These are phyloP conservation scores for Ceratocystis destructans DNA, from an alignment of 2,329 filamentous ascomycete species.

Conservation along the genomic window DNA sequence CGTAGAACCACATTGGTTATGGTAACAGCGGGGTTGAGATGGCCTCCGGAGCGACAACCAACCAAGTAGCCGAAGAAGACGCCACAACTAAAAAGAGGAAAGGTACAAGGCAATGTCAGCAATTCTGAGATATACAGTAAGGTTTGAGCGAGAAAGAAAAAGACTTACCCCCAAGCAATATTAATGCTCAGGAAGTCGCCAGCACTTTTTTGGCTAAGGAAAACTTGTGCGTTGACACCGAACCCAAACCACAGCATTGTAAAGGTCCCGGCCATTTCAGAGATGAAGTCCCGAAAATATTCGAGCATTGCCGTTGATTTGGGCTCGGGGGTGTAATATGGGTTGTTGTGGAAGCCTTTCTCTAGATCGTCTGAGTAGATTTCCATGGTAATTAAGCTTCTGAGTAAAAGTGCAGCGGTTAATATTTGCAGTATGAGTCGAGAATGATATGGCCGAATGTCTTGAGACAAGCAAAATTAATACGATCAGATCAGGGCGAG, in stretches of 20 bases:
- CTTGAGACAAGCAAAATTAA: background rate
- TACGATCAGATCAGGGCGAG: background rate
- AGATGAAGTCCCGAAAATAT: constrained; percentile 28
- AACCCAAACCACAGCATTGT: constrained; percentile 56
- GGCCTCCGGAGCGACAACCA: constrained; percentile 50
- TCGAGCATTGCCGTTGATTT: constrained; percentile 13
- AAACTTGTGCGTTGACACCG: constrained; percentile 55
- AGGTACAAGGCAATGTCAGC: background rate
- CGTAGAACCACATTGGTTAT: constrained; percentile 56
- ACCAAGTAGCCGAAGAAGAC: constrained; percentile 58
- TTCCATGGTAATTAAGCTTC: constrained; percentile 6
- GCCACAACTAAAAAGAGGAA: constrained; percentile 37
- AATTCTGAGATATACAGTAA: constrained; percentile 19
- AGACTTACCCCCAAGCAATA: constrained; percentile 36
- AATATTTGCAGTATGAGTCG: background rate
- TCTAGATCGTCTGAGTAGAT: constrained; percentile 13
- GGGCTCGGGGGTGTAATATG: constrained; percentile 6
- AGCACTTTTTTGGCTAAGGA: constrained; percentile 39
- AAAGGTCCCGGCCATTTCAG: constrained; percentile 56
- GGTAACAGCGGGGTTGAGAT: constrained; percentile 59
- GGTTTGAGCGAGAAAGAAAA: background rate
- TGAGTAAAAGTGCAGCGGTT: background rate
- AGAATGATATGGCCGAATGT: background rate
- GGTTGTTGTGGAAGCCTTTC: constrained; percentile 11
- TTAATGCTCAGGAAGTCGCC: constrained; percentile 38